A percentile compares a stretch with the other conserved stretches of the same genome.
phyloP scores from a whole-genome alignment of 2,329 filamentous ascomycete genomes.

The Exophiala xenobiotica region DNA sequence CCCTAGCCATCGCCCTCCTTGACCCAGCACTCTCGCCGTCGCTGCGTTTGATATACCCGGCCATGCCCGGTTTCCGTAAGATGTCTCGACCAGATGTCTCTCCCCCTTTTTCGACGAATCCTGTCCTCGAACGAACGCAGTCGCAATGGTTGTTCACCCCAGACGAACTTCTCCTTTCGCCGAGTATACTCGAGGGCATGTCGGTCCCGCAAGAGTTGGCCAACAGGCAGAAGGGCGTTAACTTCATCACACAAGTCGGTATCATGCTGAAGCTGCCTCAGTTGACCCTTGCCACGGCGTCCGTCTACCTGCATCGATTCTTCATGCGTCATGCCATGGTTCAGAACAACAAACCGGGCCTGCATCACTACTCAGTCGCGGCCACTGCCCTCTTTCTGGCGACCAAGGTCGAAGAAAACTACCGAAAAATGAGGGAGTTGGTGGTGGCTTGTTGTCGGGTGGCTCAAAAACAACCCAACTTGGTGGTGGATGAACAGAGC shows the following conservation, averaged over 20 bases:
- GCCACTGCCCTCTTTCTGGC: slow-evolving; percentile 90
- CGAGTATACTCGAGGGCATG: slow-evolving; percentile 82
- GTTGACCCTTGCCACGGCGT: slow-evolving; percentile 85
- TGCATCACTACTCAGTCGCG: slow-evolving; percentile 92
- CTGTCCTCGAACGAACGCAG: slow-evolving; percentile 49
- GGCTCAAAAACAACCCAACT: slow-evolving; percentile 87
- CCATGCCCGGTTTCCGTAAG: slow-evolving; percentile 24
- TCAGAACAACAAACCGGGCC: slow-evolving; percentile 64
- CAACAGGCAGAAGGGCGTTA: slow-evolving; percentile 84
- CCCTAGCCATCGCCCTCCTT: too few species aligned
- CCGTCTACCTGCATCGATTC: slow-evolving; percentile 93
- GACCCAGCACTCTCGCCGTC: too few species aligned
- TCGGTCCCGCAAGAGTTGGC: slow-evolving; percentile 72
- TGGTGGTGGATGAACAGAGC: slow-evolving; percentile 91
- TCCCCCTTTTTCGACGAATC: slow-evolving; percentile 16
- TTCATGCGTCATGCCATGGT: slow-evolving; percentile 87
- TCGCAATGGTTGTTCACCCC: slow-evolving; percentile 87
- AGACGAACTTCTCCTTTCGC: slow-evolving; percentile 77
- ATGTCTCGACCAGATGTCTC: slow-evolving; percentile 12
- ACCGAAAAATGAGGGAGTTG: slow-evolving; percentile 90
- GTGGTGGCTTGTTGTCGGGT: slow-evolving; percentile 92
- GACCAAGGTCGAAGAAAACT: slow-evolving; percentile 96
- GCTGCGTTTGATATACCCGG: not conserved
- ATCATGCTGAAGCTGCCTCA: slow-evolving; percentile 90
- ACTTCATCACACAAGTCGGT: slow-evolving; percentile 93